Evolutionary conservation across 345 rosid species (phyloP), one percentile per base, ranked within the genome.

Genomic region (Salix udensis): DNA sequence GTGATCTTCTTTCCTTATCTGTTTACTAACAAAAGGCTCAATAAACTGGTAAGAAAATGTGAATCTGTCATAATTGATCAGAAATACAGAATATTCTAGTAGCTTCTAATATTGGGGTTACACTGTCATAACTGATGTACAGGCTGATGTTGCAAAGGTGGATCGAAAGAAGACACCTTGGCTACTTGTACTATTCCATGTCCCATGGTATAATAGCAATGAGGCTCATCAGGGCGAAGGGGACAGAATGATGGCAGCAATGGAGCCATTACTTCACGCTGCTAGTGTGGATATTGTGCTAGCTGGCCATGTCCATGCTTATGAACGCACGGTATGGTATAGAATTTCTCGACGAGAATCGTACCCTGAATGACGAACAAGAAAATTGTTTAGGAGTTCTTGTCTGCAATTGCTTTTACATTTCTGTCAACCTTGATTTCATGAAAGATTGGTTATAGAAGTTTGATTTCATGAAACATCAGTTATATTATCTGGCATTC

Each of bases 271-370:
- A 82, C 89, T 96, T 44, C 85, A 89, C 79, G 90, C 91, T 37
- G 94, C 94, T 74, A 78, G 91, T 68, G 98, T 87, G 40, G 99
- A 96, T 82, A 46, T 96, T 6, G 82, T 92, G 46, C 77, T 96
- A 26, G 84, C 97, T 46, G 99, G 99, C 19, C 97, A 93, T 75
- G 98, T 96, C 53, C 99, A 96, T 89, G 97, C 99, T 78, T 96
- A 96, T 72, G 99, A 96, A 85, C 93, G 94, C 76, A 71, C 94
- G 77, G 99, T 96, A 86, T 74, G 88, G 16, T 15, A 1, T 65
- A 28, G n/a, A 58, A 31, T 40, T 62, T 39, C 62, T 55, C 9
- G 24, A 11, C 10, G 28, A 55, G 62, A n/a, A n/a, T n/a, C 28
- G n/a, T 3, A 21, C 62, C 13, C 28, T 55, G 1, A n/a, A 55